A percentile compares a stretch with the other conserved stretches of the same genome.
Conservation (phyloP, 1,139 yeast species). For the Suhomyces wounanorum region DNA sequence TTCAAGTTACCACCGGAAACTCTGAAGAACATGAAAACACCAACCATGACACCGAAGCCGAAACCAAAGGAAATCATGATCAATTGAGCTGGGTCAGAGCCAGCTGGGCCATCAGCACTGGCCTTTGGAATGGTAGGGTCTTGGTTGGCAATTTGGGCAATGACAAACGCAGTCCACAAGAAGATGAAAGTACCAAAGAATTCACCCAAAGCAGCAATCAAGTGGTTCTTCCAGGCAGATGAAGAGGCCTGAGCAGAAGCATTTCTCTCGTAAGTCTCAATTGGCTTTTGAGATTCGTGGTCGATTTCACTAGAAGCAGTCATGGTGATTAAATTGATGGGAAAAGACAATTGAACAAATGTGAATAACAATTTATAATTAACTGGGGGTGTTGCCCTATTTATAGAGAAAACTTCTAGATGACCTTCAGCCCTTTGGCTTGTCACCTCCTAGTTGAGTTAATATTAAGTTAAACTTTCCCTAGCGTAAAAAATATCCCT, state of each 20-base stretch:
- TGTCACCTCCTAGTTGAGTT: not conserved
- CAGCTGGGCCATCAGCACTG: conserved; percentile 16
- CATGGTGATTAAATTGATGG: conserved; percentile 7
- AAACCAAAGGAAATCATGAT: conserved; percentile 86
- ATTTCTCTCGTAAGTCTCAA: conserved; percentile 34
- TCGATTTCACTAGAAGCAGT: conserved; percentile 26
- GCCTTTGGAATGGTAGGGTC: conserved; percentile 48
- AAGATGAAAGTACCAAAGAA: conserved; percentile 86
- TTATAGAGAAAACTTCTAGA: not conserved
- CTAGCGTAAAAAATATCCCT: not conserved
- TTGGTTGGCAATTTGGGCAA: conserved; percentile 84
- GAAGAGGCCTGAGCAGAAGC: conserved; percentile 15
- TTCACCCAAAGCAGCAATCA: conserved; percentile 51
- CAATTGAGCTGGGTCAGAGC: conserved; percentile 66
- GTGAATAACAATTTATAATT: no score
- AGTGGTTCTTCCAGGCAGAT: conserved; percentile 34
- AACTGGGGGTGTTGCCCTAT: not conserved
- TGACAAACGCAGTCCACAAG: conserved; percentile 77
- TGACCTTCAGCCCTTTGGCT: not conserved
- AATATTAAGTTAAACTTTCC: not conserved
- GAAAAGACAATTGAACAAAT: not conserved
- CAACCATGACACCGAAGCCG: conserved; percentile 82
- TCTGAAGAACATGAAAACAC: conserved; percentile 73
- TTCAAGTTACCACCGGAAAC: conserved; percentile 89
- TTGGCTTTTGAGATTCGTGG: conserved; percentile 32